Conservation (phyloP, 371 early-diverging fungal species). For the Mortierella sp. region DNA sequence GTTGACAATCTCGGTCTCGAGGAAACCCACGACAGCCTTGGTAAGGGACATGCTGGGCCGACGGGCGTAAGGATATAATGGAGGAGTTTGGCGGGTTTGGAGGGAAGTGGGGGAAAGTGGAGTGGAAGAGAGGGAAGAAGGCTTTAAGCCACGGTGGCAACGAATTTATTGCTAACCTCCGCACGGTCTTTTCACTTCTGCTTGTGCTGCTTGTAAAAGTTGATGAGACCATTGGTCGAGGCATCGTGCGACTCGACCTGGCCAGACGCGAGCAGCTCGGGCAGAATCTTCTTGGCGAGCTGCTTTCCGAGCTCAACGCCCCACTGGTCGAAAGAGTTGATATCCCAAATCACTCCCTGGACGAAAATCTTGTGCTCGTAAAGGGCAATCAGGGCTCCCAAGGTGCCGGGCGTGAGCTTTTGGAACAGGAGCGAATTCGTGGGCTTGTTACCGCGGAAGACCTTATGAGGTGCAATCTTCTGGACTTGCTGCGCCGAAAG, state of each 20-base stretch:
- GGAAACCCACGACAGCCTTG: constrained; percentile 24
- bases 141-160: not conserved
- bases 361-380: constrained; percentile 99
- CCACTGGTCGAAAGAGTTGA: constrained; percentile 99
- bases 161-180: no score
- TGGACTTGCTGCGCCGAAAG: constrained; percentile 63
- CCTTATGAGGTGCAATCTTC: constrained; percentile 87
- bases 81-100: no score
- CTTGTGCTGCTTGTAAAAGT: constrained; percentile 78
- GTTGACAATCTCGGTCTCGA: constrained; percentile 40
- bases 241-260: constrained; percentile 84
- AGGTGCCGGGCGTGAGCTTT: constrained; percentile 90
- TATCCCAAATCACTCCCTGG: constrained; percentile 97
- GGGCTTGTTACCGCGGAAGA: constrained; percentile 97
- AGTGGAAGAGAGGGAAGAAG: not conserved
- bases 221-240: constrained; percentile 94
- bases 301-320: constrained; percentile 99
- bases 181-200: constrained; percentile 51
- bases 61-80: not conserved
- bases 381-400: constrained; percentile 95
- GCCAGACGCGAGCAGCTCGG: constrained; percentile 74
- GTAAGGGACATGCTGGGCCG: constrained; percentile 23
- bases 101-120: not conserved
- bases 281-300: constrained; percentile 95
- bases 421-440: constrained; percentile 96